Evolutionary conservation across 2,329 filamentous ascomycete species (phyloP), one percentile per base, ranked within the genome.

Genomic region (Tolypocladium ophioglossoides): DNA sequence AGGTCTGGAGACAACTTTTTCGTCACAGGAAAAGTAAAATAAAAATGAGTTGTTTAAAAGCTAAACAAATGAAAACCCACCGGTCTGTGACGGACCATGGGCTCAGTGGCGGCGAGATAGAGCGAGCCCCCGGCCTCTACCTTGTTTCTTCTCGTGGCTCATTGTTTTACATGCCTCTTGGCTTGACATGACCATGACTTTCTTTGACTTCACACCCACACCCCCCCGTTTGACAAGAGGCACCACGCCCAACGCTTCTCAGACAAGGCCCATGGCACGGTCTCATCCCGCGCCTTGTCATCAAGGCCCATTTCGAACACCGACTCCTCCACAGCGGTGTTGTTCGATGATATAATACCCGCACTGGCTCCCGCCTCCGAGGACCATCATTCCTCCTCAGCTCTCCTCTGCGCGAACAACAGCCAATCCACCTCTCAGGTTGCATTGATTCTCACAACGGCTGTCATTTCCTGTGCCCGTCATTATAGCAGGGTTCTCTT

Each of bases 211-310:
- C 8, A 50, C 46, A 8, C 48, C 24, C 47, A 14, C 47, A 14
- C 16, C 37, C 35, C 40, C 24, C 48, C 40, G 39, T 51, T 30
- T 51, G 49, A 51, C 40, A 39, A 47, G 48, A 35, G 32, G 48
- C 34, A 34, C 34, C 34, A 12, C 16, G 41, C 34, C 32, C 48
- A 50, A 41, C 41, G 39, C 50, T 52, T 50, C 50, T 58, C 55
- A 61, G 61, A 55, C 58, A 57, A 41, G 54, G 56, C 50, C 59
- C 57, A 57, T 57, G 49, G 54, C 56, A 59, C 56, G 52, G 54
- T 57, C 59, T 60, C 55, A 55, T 56, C 56, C 53, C 41, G 53
- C 40, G 47, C 50, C 41, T 54, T 59, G 50, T 50, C 52, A 56
- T 54, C 52, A 47, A 24, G 22, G 41, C 14, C 41, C 44, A 30